Conservation (phyloP, 768 basidiomycete species). For the Pisolithus marmoratus region DNA sequence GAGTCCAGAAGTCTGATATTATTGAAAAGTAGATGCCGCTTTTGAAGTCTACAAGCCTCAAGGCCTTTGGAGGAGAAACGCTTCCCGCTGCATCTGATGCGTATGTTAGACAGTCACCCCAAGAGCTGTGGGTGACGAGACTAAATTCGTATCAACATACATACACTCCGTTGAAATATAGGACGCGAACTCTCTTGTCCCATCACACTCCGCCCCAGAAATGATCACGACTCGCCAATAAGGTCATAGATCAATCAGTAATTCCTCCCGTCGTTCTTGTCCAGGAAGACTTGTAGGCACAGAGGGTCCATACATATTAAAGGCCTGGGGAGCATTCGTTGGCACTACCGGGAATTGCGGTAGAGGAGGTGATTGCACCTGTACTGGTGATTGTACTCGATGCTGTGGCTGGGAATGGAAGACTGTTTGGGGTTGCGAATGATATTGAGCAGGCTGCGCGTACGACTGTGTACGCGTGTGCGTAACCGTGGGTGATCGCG, state of each 20-base stretch:
- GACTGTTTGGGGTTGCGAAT: conserved; percentile 1
- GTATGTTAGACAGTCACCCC: too few relatives aligned
- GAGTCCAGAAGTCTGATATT: too few relatives aligned
- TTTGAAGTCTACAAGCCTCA: too few relatives aligned
- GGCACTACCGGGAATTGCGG: conserved; percentile 66
- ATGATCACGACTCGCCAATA: too few relatives aligned
- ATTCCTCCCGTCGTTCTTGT: conserved; percentile 59
- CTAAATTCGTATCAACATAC: too few relatives aligned
- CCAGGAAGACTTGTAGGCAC: conserved; percentile 38
- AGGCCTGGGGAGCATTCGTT: conserved; percentile 50
- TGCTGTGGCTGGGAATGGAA: conserved; percentile 8
- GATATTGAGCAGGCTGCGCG: conserved; percentile 3
- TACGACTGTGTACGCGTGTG: conserved; percentile 19
- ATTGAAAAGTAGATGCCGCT: too few relatives aligned
- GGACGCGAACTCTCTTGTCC: neutral
- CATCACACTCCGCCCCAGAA: neutral
- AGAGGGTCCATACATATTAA: conserved; percentile 44
- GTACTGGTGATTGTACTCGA: conserved; percentile 18
- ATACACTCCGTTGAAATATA: neutral
- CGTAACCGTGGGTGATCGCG: conserved; percentile 13
- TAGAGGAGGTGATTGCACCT: conserved; percentile 22
- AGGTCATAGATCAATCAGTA: conserved; percentile 38
- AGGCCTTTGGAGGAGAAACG: too few relatives aligned
- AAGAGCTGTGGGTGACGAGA: too few relatives aligned
- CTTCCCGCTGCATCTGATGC: too few relatives aligned